A percentile compares a stretch with the other conserved stretches of the same genome.
Conservation (phyloP, 306 rosid species). For the Morella rubra region DNA sequence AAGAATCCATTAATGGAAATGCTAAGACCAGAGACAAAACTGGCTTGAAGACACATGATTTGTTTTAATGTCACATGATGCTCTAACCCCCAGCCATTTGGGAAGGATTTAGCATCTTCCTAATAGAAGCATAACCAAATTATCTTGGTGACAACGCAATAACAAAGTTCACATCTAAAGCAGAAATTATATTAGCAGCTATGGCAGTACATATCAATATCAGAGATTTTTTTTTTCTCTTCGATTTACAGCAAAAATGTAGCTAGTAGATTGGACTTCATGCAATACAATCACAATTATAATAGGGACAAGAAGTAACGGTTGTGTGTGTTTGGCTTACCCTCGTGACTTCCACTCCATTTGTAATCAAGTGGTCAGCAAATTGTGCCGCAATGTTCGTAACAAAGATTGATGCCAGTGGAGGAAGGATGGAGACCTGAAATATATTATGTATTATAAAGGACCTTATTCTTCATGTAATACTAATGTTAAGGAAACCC, state of each 20-base stretch:
- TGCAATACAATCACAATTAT: background rate
- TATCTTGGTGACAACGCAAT: constrained; percentile 5
- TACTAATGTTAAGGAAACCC: background rate
- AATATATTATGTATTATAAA: constrained; percentile 16
- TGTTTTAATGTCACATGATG: constrained; percentile 6
- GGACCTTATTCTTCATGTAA: background rate
- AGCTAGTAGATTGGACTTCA: background rate
- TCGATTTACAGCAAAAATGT: background rate
- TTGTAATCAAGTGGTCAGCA: constrained; percentile 84
- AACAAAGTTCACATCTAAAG: background rate
- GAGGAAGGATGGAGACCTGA: constrained; percentile 97
- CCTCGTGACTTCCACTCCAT: constrained; percentile 83
- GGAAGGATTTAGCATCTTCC: constrained; percentile 16
- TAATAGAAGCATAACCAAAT: background rate
- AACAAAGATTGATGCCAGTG: constrained; percentile 77
- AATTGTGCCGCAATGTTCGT: constrained; percentile 70
- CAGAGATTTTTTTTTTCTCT: background rate
- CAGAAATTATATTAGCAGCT: background rate
- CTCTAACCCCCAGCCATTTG: constrained; percentile 13
- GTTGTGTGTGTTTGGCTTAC: constrained; percentile 43
- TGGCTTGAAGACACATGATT: constrained; percentile 7
- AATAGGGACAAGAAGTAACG: background rate
- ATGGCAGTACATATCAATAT: background rate
- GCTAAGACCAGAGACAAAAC: background rate
- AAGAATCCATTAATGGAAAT: background rate